Base-by-base conservation (phyloP, 257 asterid genomes). In the Nicotiana sylvestris region DNA sequence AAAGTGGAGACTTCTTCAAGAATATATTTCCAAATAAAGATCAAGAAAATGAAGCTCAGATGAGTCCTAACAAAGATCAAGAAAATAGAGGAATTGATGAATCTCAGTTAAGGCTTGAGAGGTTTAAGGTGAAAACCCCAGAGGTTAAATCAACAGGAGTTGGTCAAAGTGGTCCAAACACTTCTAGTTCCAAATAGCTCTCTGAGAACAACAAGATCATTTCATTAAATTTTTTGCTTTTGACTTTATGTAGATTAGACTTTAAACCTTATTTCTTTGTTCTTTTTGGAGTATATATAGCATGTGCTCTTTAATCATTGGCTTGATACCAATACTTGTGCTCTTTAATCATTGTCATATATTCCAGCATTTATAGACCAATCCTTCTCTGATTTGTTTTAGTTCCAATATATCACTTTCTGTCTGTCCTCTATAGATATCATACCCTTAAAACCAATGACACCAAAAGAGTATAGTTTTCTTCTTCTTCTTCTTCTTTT, bases 101-200 rank as follows among this genome's bases (percentile, higher is more conserved):
- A 72, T 72, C 61, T 25, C 61, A 49, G 13, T 72, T 46, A 25
- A 49, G 51, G 15, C 21, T 11, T 25, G 79, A 49, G 39, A 72
- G 79, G 4, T 72, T 72, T 72, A 46, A 72, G 79, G 79, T 72
- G 61, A 72, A 72, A 72, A 72, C 79, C 2, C 61, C 79, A 49
- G 37, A 25, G 13, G 0, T 46, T 25, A 33, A 72, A 72, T 15
- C 79, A 72, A 72, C 79, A 72, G 61, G 37, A 72, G 79, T 25
- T 72, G 79, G 58, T 3, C 17, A 4, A 11, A 1, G 17, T 53
- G 58, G 61, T 72, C 5, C 61, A 72, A 72, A 49, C 0, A 43
- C 78, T 43, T n/a, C 78, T 29, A 6, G 25, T 72, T 72, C 79
- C 25, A 72, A 72, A 12, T 72, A 46, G 37, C 12, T 56, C 5